Conservation (phyloP, 2,329 filamentous ascomycete genomes). For the Exserohilum turcica region DNA sequence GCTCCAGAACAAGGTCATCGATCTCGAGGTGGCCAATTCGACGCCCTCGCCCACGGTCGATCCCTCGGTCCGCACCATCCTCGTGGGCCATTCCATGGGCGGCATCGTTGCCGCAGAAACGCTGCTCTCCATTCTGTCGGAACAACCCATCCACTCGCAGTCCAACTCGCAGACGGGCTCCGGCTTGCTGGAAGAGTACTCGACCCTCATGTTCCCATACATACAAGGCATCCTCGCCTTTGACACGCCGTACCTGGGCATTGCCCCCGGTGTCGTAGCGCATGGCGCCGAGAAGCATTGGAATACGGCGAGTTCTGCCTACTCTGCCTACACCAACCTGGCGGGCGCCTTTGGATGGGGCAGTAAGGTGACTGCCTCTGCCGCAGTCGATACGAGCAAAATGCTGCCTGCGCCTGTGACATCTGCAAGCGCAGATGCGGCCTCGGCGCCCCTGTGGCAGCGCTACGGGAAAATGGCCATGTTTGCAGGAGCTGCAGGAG, state of each 20-base stretch:
- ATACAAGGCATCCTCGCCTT: constrained; percentile 90
- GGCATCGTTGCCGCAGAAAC: constrained; percentile 94
- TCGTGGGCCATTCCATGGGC: constrained; percentile 84
- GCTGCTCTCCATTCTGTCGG: constrained; percentile 73
- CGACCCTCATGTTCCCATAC: constrained; percentile 86
- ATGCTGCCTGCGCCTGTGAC: constrained; percentile 47
- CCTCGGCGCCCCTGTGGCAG: constrained; percentile 64
- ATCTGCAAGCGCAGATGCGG: constrained; percentile 51
- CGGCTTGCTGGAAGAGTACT: constrained; percentile 51
- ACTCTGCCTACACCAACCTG: constrained; percentile 69
- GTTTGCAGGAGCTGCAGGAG: constrained; percentile 80
- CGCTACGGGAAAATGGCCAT: constrained; percentile 85
- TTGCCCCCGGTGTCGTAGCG: constrained; percentile 80
- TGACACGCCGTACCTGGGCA: constrained; percentile 89
- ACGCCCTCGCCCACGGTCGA: constrained; percentile 85
- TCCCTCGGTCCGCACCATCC: constrained; percentile 78
- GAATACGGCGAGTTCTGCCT: constrained; percentile 71
- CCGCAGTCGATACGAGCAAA: constrained; percentile 40
- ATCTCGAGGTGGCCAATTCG: constrained; percentile 81
- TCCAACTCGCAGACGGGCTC: constrained; percentile 42
- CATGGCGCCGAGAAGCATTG: constrained; percentile 87
- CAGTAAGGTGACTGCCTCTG: constrained; percentile 24
- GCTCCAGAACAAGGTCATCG: constrained; percentile 90
- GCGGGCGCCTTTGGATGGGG: constrained; percentile 68
- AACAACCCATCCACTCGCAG: constrained; percentile 43